Evolutionary conservation across 495 filamentous ascomycete genomes (phyloP), one percentile per base, ranked within the genome.

Genomic region (Trypethelium eluteriae): DNA sequence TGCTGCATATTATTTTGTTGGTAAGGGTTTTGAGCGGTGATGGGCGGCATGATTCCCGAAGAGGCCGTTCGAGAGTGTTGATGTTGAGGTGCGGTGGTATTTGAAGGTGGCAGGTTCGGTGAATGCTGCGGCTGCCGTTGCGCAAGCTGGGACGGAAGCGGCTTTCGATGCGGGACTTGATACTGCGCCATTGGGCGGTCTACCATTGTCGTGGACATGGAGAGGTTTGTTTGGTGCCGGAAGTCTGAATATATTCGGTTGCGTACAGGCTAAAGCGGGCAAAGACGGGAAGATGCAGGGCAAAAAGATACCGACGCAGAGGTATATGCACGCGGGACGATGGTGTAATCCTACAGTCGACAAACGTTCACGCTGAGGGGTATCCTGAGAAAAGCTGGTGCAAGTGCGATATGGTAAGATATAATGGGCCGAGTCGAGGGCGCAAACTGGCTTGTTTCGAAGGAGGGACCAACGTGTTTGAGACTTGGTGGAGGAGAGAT

Each of bases 121-220:
- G 16, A 65, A 11, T 18, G 16, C 14, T 65, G 63, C 11, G 47
- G 47, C 63, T 47, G 41, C 12, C 7, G 41, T 25, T 63, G 39
- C 4, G 32, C 35, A 9, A 63, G 63, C 63, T 65, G 63, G 35
- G 38, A 11, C 41, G 63, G 63, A 36, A 65, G 63, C 12, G 63
- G 63, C 56, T 50, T 65, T n/a, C 63, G 63, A 50, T 50, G 63
- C 34, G 63, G 63, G 9, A 65, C 18, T 65, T 65, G 63, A 38
- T 53, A 47, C 38, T 44, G 39, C 36, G 39, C 39, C 36, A 50
- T 39, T 34, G 39, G 63, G 38, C 47, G 47, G 18, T 65, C 63
- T 35, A 65, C 47, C 14, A 63, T 47, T 41, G 62, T 44, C 9
- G 62, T 12, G 18, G 62, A 41, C 62, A 63, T 63, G 7, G 39